Evolutionary conservation across 2,329 filamentous ascomycete species (phyloP).

Genomic region (Talaromyces marneffei): DNA sequence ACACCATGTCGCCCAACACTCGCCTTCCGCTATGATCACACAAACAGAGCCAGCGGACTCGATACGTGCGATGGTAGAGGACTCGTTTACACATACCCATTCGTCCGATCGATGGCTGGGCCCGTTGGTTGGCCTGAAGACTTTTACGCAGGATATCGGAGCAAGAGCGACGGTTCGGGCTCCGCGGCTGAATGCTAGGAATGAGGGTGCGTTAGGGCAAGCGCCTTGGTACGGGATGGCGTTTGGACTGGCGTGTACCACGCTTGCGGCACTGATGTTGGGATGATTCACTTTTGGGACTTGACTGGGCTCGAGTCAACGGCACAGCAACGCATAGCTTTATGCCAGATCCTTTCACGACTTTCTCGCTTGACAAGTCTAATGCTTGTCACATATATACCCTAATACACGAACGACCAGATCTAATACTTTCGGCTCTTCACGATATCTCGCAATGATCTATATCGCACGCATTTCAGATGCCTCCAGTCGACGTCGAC

Average conservation of each 20-base stretch:
- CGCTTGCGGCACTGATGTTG: slow-evolving; percentile 35
- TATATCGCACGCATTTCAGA: background rate
- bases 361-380: background rate
- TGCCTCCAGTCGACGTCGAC: background rate
- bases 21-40: background rate
- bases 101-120: slow-evolving; percentile 26
- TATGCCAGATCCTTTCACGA: background rate
- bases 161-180: slow-evolving; percentile 20
- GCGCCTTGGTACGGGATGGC: slow-evolving; percentile 40
- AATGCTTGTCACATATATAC: background rate
- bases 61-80: background rate
- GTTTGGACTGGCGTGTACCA: slow-evolving; percentile 36
- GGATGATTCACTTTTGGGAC: slow-evolving; percentile 21
- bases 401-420: background rate
- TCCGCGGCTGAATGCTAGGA: slow-evolving; percentile 23
- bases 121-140: slow-evolving; percentile 26
- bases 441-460: background rate
- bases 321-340: background rate
- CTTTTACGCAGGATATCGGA: slow-evolving; percentile 19
- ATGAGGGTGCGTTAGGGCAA: slow-evolving; percentile 35
- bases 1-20: background rate
- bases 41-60: background rate
- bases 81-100: background rate
- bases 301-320: background rate
- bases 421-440: background rate